Evolutionary conservation across 2,329 filamentous ascomycete genomes (phyloP).

Genomic region (Pyrenophora graminea): DNA sequence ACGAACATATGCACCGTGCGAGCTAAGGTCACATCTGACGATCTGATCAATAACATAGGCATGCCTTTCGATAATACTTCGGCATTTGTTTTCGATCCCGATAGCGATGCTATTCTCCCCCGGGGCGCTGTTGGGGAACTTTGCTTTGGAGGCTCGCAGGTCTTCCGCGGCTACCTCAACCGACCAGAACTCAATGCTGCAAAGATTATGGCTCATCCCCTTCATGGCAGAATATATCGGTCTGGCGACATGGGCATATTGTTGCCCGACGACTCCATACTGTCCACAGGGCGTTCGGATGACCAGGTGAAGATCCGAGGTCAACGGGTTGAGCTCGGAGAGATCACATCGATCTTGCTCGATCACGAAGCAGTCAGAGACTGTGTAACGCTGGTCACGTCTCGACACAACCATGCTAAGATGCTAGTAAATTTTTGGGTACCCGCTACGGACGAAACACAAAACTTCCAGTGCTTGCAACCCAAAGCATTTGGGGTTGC

Average conservation of each 20-base stretch:
- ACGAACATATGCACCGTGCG: slow-evolving; percentile 86
- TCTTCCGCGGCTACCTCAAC: slow-evolving; percentile 74
- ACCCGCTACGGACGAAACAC: slow-evolving; percentile 36
- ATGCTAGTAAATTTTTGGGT: slow-evolving; percentile 72
- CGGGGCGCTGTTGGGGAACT: slow-evolving; percentile 78
- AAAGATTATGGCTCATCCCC: slow-evolving; percentile 71
- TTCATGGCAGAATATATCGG: slow-evolving; percentile 75
- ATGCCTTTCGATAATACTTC: slow-evolving; percentile 76
- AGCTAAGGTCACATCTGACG: slow-evolving; percentile 58
- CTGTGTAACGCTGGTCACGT: slow-evolving; percentile 66
- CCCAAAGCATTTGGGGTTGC: slow-evolving; percentile 35
- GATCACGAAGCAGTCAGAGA: slow-evolving; percentile 59
- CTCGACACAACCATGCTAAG: slow-evolving; percentile 52
- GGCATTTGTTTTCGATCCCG: slow-evolving; percentile 62
- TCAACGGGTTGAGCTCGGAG: slow-evolving; percentile 76
- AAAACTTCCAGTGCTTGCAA: slow-evolving; percentile 47
- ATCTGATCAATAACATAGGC: slow-evolving; percentile 77
- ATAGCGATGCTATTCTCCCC: slow-evolving; percentile 57
- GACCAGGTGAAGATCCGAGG: slow-evolving; percentile 83
- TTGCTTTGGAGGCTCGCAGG: slow-evolving; percentile 84
- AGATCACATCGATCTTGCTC: slow-evolving; percentile 69
- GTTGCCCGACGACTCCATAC: slow-evolving; percentile 73
- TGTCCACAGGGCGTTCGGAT: slow-evolving; percentile 74
- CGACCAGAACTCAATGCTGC: slow-evolving; percentile 63
- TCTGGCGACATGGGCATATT: slow-evolving; percentile 83